These are phyloP conservation scores for Inonotus obliquus DNA, from an alignment of 1,284 basidiomycete genomes.

Conservation along the genomic window DNA sequence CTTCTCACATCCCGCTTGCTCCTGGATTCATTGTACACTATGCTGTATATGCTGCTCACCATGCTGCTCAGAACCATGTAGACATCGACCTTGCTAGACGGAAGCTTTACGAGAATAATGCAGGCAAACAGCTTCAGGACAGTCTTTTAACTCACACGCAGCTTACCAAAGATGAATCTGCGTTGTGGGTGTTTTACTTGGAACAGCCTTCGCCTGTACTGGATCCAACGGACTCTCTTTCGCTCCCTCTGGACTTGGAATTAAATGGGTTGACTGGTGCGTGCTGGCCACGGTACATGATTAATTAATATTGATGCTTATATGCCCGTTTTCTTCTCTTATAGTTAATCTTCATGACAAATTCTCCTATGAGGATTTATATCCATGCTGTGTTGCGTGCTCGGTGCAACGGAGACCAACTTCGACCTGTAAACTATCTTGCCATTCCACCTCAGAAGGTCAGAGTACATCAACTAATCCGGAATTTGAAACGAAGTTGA, in stretches of 20 bases:
- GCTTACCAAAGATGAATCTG: conserved; percentile 35
- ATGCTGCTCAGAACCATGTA: conserved; percentile 28
- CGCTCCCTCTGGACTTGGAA: conserved; percentile 30
- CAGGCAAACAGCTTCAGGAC: conserved; percentile 35
- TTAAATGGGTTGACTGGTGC: conserved; percentile 49
- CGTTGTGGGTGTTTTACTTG: conserved; percentile 53
- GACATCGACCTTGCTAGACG: conserved; percentile 56
- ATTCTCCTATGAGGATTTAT: conserved; percentile 31
- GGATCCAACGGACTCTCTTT: conserved; percentile 26
- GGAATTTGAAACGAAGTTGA: conserved; percentile 18
- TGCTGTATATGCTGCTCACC: conserved; percentile 38
- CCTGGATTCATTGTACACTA: conserved; percentile 37
- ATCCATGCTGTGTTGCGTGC: conserved; percentile 48
- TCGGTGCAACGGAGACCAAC: conserved; percentile 39
- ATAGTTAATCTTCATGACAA: conserved; percentile 1
- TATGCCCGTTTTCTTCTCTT: background rate
- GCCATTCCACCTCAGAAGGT: conserved; percentile 18
- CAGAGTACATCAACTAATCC: background rate
- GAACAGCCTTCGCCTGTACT: conserved; percentile 29
- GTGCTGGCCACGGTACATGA: conserved; percentile 27
- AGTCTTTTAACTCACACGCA: conserved; percentile 48
- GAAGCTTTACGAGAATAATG: conserved; percentile 37
- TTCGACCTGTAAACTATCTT: conserved; percentile 29
- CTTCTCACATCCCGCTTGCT: conserved; percentile 16
- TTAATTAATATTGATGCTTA: background rate